These are phyloP conservation scores for Cyberlindnera galapagoensis DNA, from an alignment of 805 yeast species.

Conservation along the genomic window DNA sequence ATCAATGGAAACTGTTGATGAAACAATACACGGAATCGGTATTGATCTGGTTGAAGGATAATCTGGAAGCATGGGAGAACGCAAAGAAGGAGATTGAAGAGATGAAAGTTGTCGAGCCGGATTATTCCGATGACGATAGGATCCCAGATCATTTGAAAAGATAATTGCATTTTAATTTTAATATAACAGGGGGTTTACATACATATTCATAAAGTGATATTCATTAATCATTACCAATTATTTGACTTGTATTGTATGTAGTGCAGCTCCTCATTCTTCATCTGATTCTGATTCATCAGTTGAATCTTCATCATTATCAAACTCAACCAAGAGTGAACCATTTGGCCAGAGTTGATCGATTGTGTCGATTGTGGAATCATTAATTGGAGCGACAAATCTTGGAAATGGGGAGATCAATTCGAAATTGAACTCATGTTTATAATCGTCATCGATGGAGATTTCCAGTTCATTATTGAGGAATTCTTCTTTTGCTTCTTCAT, in stretches of 20 bases:
- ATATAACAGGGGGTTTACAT: neutral
- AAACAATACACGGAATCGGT: slow-evolving; percentile 27
- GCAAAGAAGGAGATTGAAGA: slow-evolving; percentile 25
- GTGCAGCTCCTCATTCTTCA: no score
- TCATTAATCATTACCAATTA: no score
- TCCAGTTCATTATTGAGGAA: slow-evolving; percentile 2
- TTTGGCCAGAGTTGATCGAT: slow-evolving; percentile 57
- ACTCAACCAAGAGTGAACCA: slow-evolving; percentile 56
- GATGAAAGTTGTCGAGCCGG: no score
- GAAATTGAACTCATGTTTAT: slow-evolving; percentile 43
- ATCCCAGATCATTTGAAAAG: no score
- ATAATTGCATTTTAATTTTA: no score
- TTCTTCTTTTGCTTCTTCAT: slow-evolving; percentile 7
- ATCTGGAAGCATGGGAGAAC: slow-evolving; percentile 33
- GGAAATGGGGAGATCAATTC: slow-evolving; percentile 60
- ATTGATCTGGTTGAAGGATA: slow-evolving; percentile 31
- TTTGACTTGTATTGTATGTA: no score
- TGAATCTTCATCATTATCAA: slow-evolving; percentile 21
- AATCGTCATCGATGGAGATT: slow-evolving; percentile 17
- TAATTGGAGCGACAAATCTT: slow-evolving; percentile 38
- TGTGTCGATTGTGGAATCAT: slow-evolving; percentile 30
- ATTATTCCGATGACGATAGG: no score
- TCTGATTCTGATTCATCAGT: no score
- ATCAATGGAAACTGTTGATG: slow-evolving; percentile 25
- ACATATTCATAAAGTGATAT: neutral